These are phyloP conservation scores for Sporothrix brasiliensis DNA, from an alignment of 2,329 filamentous ascomycete genomes.

Conservation along the genomic window DNA sequence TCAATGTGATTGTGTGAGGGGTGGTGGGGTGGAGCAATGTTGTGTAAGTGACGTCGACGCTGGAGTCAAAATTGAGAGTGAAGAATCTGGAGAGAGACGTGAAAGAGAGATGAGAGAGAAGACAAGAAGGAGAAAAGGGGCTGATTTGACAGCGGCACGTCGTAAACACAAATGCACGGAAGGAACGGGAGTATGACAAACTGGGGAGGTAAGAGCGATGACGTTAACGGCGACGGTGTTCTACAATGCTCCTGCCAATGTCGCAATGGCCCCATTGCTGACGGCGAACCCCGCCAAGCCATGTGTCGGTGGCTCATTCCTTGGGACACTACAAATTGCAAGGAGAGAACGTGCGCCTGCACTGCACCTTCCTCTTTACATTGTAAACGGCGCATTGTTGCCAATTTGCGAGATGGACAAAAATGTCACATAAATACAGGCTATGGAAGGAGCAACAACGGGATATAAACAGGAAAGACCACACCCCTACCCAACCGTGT, in stretches of 20 bases:
- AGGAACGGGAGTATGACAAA: neutral
- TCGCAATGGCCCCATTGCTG: constrained; percentile 9
- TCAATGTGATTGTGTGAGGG: neutral
- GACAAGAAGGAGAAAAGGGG: neutral
- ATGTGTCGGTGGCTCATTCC: neutral
- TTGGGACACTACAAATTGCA: too few relatives aligned
- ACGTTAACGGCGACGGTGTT: neutral
- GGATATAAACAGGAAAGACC: neutral
- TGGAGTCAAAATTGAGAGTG: neutral
- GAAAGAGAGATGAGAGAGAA: too few relatives aligned
- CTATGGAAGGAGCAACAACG: constrained; percentile 4
- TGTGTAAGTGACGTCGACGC: neutral
- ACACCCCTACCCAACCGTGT: constrained; percentile 50
- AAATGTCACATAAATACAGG: neutral
- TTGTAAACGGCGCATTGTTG: neutral
- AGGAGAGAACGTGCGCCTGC: too few relatives aligned
- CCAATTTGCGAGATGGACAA: neutral
- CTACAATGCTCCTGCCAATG: neutral
- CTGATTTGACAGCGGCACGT: neutral
- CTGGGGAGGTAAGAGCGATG: neutral
- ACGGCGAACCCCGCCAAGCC: constrained; percentile 12
- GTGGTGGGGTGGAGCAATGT: neutral
- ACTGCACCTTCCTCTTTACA: neutral
- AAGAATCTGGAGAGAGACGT: neutral
- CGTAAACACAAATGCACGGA: constrained; percentile 14